A percentile compares a stretch with the other conserved stretches of the same genome.
Conservation (phyloP, 1,139 yeast species). For the Debaryomyces nepalensis region DNA sequence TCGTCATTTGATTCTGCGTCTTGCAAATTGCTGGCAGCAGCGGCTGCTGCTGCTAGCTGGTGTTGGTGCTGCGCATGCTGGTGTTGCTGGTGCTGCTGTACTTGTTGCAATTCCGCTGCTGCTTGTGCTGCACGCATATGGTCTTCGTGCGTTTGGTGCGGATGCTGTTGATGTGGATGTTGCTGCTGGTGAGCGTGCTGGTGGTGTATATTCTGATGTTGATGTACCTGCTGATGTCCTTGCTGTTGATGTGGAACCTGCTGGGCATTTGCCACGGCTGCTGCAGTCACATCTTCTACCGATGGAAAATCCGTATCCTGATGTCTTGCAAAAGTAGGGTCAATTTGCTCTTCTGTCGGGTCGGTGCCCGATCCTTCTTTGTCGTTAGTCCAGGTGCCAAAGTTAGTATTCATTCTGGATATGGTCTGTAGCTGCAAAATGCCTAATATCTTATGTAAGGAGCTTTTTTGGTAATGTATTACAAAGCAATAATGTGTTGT, state of each 20-base stretch:
- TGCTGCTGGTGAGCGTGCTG: slow-evolving; percentile 14
- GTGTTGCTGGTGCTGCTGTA: slow-evolving; percentile 17
- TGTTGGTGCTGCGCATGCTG: slow-evolving; percentile 20
- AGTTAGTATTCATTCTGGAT: slow-evolving; percentile 29
- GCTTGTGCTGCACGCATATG: slow-evolving; percentile 20
- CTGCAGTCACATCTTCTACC: slow-evolving; percentile 38
- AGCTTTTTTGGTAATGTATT: slow-evolving; percentile 12
- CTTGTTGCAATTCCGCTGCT: slow-evolving; percentile 20
- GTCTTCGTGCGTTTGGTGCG: slow-evolving; percentile 17
- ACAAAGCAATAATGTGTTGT: slow-evolving; percentile 13
- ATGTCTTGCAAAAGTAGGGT: slow-evolving; percentile 38
- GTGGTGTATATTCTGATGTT: slow-evolving; percentile 13
- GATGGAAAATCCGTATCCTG: slow-evolving; percentile 29
- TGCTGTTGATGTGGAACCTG: slow-evolving; percentile 17
- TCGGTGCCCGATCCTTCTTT: slow-evolving; percentile 22
- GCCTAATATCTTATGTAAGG: slow-evolving; percentile 18
- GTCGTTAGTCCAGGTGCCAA: slow-evolving; percentile 30
- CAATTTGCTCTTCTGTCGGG: slow-evolving; percentile 30
- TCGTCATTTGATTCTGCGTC: slow-evolving; percentile 11
- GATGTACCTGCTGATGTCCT: slow-evolving; percentile 14
- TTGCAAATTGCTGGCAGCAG: slow-evolving; percentile 16
- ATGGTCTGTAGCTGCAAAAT: slow-evolving; percentile 12
- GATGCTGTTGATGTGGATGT: slow-evolving; percentile 13
- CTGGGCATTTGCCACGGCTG: slow-evolving; percentile 34
- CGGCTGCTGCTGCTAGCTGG: slow-evolving; percentile 18